Evolutionary conservation across 441 rosid genomes (phyloP).

Genomic region (Adansonia gregorii): DNA sequence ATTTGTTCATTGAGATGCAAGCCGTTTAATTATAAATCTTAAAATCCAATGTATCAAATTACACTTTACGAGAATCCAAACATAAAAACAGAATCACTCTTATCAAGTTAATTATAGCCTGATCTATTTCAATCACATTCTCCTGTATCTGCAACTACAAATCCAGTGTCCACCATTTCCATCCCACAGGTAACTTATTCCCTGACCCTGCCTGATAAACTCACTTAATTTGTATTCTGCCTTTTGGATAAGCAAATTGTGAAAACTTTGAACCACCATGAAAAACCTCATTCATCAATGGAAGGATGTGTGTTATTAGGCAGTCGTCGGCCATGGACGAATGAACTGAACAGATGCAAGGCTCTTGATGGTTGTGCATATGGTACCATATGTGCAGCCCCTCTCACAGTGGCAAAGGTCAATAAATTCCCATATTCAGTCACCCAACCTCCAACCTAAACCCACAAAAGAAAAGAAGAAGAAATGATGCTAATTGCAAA

Average conservation of each 20-base stretch:
- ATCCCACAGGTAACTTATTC: neutral
- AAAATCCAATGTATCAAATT: neutral
- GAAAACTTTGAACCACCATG: constrained; percentile 15
- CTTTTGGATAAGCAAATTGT: constrained; percentile 12
- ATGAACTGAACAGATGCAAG: constrained; percentile 76
- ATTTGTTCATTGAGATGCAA: neutral
- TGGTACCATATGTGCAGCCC: constrained; percentile 93
- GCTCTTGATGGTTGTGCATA: constrained; percentile 87
- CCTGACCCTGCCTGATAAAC: neutral
- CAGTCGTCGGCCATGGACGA: constrained; percentile 66
- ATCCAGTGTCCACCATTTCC: neutral
- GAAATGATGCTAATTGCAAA: neutral
- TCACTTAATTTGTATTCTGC: neutral
- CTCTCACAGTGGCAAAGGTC: constrained; percentile 79
- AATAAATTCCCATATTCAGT: constrained; percentile 76
- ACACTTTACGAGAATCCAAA: neutral
- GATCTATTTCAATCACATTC: constrained; percentile 13
- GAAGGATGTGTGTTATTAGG: constrained; percentile 57
- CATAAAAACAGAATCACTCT: neutral
- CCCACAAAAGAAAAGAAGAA: neutral
- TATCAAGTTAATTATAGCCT: neutral
- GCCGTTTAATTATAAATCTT: neutral
- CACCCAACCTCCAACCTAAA: constrained; percentile 84
- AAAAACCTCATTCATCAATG: constrained; percentile 34
- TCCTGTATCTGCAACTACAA: constrained; percentile 5